These are phyloP conservation scores for Rhizopus delemar DNA, from an alignment of 371 early-diverging fungal genomes.

Conservation along the genomic window DNA sequence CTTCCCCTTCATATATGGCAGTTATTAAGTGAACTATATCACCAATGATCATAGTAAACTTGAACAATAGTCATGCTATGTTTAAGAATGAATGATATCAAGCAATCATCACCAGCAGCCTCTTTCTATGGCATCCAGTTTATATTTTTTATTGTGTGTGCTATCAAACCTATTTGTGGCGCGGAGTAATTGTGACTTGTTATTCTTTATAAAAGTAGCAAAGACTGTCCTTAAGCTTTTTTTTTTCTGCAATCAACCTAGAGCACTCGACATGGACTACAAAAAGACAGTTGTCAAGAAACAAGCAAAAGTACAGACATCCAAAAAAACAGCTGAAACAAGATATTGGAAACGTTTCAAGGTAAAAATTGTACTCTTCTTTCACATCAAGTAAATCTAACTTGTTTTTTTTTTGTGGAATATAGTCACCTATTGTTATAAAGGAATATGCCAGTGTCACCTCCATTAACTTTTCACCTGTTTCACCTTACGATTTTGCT, in stretches of 20 bases:
- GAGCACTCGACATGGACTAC: constrained; percentile 45
- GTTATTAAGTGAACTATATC: too few species aligned
- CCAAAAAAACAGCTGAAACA: constrained; percentile 65
- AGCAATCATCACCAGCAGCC: too few species aligned
- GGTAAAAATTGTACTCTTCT: constrained; percentile 40
- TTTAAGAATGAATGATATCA: too few species aligned
- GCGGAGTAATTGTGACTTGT: not conserved
- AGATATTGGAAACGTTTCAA: constrained; percentile 84
- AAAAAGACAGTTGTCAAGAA: constrained; percentile 62
- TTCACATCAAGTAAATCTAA: not conserved
- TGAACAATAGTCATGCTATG: too few species aligned
- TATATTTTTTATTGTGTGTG: too few species aligned
- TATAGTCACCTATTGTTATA: constrained; percentile 77
- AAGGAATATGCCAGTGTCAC: constrained; percentile 88
- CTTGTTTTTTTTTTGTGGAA: not conserved
- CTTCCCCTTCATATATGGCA: not conserved
- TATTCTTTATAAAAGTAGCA: not conserved
- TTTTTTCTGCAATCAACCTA: not conserved
- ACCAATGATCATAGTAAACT: too few species aligned
- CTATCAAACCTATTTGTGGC: not conserved
- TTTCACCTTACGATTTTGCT: constrained; percentile 86
- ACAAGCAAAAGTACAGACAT: constrained; percentile 49
- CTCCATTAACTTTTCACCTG: constrained; percentile 81
- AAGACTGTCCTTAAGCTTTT: not conserved
- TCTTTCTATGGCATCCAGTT: too few species aligned